A percentile compares a stretch with the other conserved stretches of the same genome.
phyloP scores from a whole-genome alignment of 2,329 filamentous ascomycete species.

The Phyllosticta ampelicida region DNA sequence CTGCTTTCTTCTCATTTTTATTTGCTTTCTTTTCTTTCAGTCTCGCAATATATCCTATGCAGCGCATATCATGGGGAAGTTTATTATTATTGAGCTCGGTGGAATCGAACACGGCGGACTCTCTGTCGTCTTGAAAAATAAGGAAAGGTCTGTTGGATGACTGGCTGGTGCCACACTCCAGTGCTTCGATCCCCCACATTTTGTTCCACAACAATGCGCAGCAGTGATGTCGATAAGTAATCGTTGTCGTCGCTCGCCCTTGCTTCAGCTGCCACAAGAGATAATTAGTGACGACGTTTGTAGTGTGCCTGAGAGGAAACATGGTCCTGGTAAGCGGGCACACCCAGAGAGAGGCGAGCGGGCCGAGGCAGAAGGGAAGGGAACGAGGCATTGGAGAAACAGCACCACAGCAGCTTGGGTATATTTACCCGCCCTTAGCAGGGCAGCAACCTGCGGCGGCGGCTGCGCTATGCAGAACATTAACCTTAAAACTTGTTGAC shows the following conservation, averaged over 20 bases:
- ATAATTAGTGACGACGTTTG: background rate
- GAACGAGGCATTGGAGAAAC: background rate
- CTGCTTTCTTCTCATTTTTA: too few species aligned
- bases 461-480: background rate
- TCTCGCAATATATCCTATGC: background rate
- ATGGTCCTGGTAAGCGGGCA: background rate
- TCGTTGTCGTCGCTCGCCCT: background rate
- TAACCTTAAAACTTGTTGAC: background rate
- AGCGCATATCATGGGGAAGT: background rate
- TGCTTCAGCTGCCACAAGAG: background rate
- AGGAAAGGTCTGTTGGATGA: background rate
- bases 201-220: background rate
- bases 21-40: background rate
- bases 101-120: background rate
- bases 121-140: background rate
- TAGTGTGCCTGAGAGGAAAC: background rate
- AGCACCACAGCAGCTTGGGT: too few species aligned
- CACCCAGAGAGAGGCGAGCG: background rate
- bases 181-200: background rate
- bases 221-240: background rate
- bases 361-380: background rate
- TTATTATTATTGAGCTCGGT: background rate
- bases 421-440: background rate
- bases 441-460: background rate
- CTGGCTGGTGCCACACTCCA: background rate